phyloP scores from a whole-genome alignment of 2,329 filamentous ascomycete species.

The Pezicula neosporulosa region DNA sequence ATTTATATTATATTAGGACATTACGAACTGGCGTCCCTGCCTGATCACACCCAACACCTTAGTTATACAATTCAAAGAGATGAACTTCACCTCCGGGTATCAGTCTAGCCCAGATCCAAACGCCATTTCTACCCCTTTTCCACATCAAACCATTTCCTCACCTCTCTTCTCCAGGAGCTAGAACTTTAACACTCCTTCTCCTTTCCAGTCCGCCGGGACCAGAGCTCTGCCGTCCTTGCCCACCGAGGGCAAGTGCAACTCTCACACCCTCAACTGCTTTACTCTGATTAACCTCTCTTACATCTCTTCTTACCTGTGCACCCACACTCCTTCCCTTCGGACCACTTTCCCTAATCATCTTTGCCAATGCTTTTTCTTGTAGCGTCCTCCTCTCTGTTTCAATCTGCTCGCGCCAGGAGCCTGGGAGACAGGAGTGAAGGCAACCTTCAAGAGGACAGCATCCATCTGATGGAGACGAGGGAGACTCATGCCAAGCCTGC shows the following conservation, averaged over 20 bases:
- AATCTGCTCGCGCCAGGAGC: constrained; percentile 46
- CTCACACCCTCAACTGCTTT: constrained; percentile 57
- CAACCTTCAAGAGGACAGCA: constrained; percentile 65
- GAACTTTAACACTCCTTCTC: constrained; percentile 64
- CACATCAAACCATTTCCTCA: background rate
- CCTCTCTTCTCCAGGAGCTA: constrained; percentile 24
- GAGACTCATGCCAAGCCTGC: constrained; percentile 51
- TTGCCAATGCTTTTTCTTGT: constrained; percentile 44
- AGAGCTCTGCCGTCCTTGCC: constrained; percentile 1
- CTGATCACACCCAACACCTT: background rate
- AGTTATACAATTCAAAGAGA: no score
- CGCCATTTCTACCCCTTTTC: background rate
- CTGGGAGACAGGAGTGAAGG: constrained; percentile 59
- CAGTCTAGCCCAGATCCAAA: background rate
- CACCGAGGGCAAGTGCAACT: constrained; percentile 40
- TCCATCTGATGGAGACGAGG: constrained; percentile 39
- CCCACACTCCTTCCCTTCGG: constrained; percentile 10
- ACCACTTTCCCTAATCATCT: constrained; percentile 19
- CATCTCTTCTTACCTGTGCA: constrained; percentile 40
- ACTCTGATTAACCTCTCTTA: constrained; percentile 54
- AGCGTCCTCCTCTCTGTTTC: constrained; percentile 28
- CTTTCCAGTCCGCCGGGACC: constrained; percentile 45
- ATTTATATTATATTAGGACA: no score
- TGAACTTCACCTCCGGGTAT: background rate
- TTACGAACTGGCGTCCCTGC: no score